Evolutionary conservation across 1,139 yeast genomes (phyloP), one percentile per base, ranked within the genome.

Genomic region (Candida pseudoviswanathii): DNA sequence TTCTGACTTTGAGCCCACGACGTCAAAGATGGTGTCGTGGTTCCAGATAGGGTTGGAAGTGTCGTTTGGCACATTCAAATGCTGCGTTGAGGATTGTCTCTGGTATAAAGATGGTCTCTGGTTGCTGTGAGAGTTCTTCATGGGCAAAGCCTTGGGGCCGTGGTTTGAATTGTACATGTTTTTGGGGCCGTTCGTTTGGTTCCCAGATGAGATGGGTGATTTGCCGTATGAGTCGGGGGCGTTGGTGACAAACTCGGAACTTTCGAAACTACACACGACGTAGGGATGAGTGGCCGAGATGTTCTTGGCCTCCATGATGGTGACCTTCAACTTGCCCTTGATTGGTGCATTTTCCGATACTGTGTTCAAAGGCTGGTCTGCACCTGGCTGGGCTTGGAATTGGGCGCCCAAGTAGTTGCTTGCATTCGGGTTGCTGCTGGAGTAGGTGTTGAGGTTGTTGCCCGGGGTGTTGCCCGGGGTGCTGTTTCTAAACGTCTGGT

Each of bases 181-280:
- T 42, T 38, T 51, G n/a, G 57, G 52, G 7, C 46, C 49, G 24
- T 36, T 34, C 5, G 6, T 16, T 22, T 51, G 45, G 16, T 49
- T 44, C 5, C 16, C 16, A 16, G 34, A 31, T 83, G 82, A 54
- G 77, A 68, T 51, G 37, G 76, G 74, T 21, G 71, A 64, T 51
- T 73, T 78, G 34, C 80, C 84, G 56, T 77, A 77, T 30, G 86
- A 79, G 54, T 83, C 87, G 2, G 95, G 91, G 11, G 94, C 92
- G 55, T 84, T 84, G 27, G 96, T 85, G 53, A 92, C 91, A 58
- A 86, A 89, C 70, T 92, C 98, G 1, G 96, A 86, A 54, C 95
- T 86, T 64, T 91, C 97, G 70, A 89, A 92, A 1, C 96, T 89
- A 66, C 96, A 89, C 32, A 92, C 97, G 25, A 89, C 97, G 65